Percentiles rank a stretch among this genome's conserved stretches.
phyloP scores from a whole-genome alignment of 179 eudicot species.

The Carnegiea gigantea region DNA sequence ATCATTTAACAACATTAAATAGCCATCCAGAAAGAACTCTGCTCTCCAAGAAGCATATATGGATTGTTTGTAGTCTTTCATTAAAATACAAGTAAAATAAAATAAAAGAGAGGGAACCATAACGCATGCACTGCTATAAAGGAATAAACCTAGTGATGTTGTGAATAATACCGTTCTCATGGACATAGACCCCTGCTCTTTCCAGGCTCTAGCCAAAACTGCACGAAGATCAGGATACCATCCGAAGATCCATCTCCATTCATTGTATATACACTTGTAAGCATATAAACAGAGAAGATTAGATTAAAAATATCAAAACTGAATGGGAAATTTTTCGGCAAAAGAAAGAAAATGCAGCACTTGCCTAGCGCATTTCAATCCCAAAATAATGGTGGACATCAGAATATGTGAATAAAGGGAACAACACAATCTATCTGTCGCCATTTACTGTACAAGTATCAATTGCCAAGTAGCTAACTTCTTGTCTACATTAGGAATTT shows the following conservation, averaged over 20 bases:
- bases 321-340: not conserved
- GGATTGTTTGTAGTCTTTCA: not conserved
- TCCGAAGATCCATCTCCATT: slow-evolving; percentile 75
- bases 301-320: not conserved
- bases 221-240: slow-evolving; percentile 77
- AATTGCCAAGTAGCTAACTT: not conserved
- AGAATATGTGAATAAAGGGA: not conserved
- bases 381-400: not conserved
- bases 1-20: not conserved
- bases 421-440: not conserved
- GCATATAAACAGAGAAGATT: slow-evolving; percentile 13
- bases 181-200: slow-evolving; percentile 55
- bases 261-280: slow-evolving; percentile 81
- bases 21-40: not conserved
- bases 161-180: slow-evolving; percentile 59
- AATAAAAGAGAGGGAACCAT: not conserved
- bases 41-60: not conserved
- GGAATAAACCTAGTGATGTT: not conserved
- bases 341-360: not conserved
- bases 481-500: not conserved
- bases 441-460: not conserved
- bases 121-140: not conserved
- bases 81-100: too few relatives aligned
- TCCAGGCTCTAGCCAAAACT: slow-evolving; percentile 62
- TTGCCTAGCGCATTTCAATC: not conserved